Evolutionary conservation across 1,284 basidiomycete genomes (phyloP).

Genomic region (Tylopilus orsonianus): DNA sequence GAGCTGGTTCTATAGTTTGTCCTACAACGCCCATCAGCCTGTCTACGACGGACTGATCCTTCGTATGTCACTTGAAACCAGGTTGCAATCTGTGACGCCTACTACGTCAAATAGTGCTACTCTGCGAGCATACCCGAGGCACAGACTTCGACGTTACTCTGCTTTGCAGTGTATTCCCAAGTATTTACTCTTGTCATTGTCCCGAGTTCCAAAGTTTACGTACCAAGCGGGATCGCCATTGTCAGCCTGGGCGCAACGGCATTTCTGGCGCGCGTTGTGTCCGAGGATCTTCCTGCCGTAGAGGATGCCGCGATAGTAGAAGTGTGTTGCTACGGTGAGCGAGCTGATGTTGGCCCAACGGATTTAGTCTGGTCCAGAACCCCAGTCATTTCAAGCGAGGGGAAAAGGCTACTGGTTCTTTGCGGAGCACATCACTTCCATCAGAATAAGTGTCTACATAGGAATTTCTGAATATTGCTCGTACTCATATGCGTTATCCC

Average conservation of each 20-base stretch:
- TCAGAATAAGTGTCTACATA: slow-evolving; percentile 29
- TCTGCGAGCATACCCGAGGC: no score
- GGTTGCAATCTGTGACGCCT: slow-evolving; percentile 2
- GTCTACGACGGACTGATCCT: slow-evolving; percentile 5
- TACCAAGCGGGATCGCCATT: slow-evolving; percentile 24
- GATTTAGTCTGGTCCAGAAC: slow-evolving; percentile 26
- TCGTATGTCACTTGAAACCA: slow-evolving; percentile 4
- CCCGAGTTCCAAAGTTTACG: slow-evolving; percentile 36
- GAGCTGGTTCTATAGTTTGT: slow-evolving; percentile 5
- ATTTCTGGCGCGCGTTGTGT: no score
- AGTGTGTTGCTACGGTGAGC: slow-evolving; percentile 6
- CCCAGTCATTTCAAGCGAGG: slow-evolving; percentile 35
- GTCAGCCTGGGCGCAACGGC: no score
- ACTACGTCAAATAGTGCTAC: no score
- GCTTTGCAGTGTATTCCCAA: no score
- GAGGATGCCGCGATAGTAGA: slow-evolving; percentile 11
- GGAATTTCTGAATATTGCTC: neutral
- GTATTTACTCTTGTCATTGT: slow-evolving; percentile 1
- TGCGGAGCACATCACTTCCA: slow-evolving; percentile 44
- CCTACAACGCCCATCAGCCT: neutral
- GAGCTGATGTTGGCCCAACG: slow-evolving; percentile 5
- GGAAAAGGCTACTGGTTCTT: slow-evolving; percentile 38
- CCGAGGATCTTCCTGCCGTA: no score
- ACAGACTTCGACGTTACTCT: no score
- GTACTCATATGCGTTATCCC: slow-evolving; percentile 27